These are phyloP conservation scores for Eucalyptus rudis DNA, from an alignment of 345 rosid species.

Conservation along the genomic window DNA sequence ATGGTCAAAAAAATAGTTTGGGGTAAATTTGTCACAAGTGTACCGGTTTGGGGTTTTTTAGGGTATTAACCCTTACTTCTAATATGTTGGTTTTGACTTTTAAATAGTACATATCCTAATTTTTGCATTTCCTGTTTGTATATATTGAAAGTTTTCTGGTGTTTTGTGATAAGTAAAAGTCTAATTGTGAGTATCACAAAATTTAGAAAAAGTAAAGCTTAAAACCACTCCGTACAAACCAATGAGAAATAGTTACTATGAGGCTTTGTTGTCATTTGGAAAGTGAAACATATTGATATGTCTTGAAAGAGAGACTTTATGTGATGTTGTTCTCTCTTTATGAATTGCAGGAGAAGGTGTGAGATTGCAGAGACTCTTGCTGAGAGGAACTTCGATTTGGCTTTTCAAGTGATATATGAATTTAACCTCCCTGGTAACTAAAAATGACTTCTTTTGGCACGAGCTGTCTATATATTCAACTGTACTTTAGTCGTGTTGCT, in stretches of 20 bases:
- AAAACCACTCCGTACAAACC: background rate
- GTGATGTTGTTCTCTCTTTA: slow-evolving; percentile 2
- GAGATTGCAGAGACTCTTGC: slow-evolving; percentile 82
- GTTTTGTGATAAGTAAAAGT: background rate
- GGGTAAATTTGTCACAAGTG: too few species aligned
- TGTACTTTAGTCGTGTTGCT: background rate
- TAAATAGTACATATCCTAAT: background rate
- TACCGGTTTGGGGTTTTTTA: too few species aligned
- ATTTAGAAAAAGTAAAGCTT: background rate
- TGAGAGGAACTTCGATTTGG: slow-evolving; percentile 91
- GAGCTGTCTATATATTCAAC: background rate
- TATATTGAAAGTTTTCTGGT: background rate
- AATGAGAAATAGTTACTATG: background rate
- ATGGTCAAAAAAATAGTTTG: too few species aligned
- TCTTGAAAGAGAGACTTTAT: background rate
- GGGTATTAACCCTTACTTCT: background rate
- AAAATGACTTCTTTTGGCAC: background rate
- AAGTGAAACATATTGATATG: background rate
- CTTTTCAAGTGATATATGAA: slow-evolving; percentile 79
- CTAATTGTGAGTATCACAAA: background rate
- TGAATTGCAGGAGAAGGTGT: slow-evolving; percentile 66
- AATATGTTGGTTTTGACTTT: background rate
- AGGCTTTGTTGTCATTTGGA: background rate
- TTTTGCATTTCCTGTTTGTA: background rate
- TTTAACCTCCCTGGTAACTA: slow-evolving; percentile 80